Conservation (phyloP, 805 yeast genomes). For the Candida piceae region DNA sequence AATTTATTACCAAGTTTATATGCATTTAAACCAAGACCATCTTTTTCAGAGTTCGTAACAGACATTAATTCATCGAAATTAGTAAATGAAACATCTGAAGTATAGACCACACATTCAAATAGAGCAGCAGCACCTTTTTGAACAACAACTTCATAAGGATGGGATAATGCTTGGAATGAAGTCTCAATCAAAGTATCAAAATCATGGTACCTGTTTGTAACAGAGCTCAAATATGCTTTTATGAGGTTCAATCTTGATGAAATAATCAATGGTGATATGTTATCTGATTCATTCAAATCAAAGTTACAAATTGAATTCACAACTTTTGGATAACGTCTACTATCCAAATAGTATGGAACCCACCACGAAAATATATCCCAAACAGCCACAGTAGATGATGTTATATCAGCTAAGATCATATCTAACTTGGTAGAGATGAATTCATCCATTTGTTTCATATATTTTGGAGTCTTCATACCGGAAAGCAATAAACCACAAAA, state of each 20-base stretch:
- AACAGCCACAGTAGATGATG: conserved; percentile 66
- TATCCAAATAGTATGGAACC: conserved; percentile 61
- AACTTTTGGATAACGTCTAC: conserved; percentile 58
- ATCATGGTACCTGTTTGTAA: conserved; percentile 38
- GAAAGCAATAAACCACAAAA: conserved; percentile 57
- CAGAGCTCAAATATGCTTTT: conserved; percentile 33
- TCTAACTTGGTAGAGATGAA: conserved; percentile 41
- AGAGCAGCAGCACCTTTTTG: conserved; percentile 60
- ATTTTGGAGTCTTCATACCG: conserved; percentile 33
- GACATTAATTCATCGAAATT: conserved; percentile 36
- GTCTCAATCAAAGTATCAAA: conserved; percentile 40
- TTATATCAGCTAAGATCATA: conserved; percentile 50
- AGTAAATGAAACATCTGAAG: conserved; percentile 7
- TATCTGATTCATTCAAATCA: too few relatives aligned
- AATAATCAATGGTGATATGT: conserved; percentile 60
- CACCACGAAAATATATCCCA: conserved; percentile 80
- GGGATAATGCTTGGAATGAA: conserved; percentile 47
- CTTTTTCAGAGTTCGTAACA: conserved; percentile 29
- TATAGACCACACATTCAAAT: conserved; percentile 30
- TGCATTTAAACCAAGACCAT: conserved; percentile 31
- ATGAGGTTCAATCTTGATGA: conserved; percentile 56
- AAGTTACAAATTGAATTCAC: conserved; percentile 41
- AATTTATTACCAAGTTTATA: conserved; percentile 29
- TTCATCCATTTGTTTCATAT: conserved; percentile 36
- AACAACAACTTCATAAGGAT: conserved; percentile 71